phyloP scores from a whole-genome alignment of 2,329 filamentous ascomycete species.

The Paramyrothecium roridum region DNA sequence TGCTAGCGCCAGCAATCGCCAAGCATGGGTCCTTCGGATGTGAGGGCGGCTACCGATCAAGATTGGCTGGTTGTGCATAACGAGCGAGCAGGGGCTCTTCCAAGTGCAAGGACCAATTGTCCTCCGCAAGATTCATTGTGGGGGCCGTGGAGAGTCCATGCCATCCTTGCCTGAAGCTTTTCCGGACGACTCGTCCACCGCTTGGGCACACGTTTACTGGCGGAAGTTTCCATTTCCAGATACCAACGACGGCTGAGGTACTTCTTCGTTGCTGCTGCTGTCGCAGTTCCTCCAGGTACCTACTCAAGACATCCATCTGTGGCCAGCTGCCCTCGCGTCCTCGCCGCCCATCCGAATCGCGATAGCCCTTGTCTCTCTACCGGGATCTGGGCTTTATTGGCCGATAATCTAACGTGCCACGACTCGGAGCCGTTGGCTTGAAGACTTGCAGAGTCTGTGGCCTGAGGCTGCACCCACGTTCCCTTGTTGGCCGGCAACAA shows the following conservation, averaged over 20 bases:
- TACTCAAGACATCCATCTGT: too few relatives aligned
- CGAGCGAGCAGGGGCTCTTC: slow-evolving; percentile 14
- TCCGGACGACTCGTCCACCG: background rate
- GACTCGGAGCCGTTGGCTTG: too few relatives aligned
- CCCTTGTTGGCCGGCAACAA: background rate
- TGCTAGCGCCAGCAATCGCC: slow-evolving; percentile 28
- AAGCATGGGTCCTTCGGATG: slow-evolving; percentile 17
- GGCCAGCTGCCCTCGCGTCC: too few relatives aligned
- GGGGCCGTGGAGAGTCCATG: background rate
- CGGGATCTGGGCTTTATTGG: too few relatives aligned
- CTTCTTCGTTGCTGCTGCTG: too few relatives aligned
- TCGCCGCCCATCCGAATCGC: too few relatives aligned
- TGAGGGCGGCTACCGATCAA: slow-evolving; percentile 28
- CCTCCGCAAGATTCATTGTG: background rate
- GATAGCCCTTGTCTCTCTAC: too few relatives aligned
- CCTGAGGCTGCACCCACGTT: background rate
- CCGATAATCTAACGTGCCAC: too few relatives aligned
- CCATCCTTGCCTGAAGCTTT: background rate
- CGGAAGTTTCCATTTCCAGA: too few relatives aligned
- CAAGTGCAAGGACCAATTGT: background rate
- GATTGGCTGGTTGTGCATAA: slow-evolving; percentile 37
- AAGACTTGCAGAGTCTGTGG: background rate
- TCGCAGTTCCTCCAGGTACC: too few relatives aligned
- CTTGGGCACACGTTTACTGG: background rate
- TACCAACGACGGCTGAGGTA: too few relatives aligned